Conservation (phyloP, 805 yeast genomes). For the Ogataea nitratoaversa region DNA sequence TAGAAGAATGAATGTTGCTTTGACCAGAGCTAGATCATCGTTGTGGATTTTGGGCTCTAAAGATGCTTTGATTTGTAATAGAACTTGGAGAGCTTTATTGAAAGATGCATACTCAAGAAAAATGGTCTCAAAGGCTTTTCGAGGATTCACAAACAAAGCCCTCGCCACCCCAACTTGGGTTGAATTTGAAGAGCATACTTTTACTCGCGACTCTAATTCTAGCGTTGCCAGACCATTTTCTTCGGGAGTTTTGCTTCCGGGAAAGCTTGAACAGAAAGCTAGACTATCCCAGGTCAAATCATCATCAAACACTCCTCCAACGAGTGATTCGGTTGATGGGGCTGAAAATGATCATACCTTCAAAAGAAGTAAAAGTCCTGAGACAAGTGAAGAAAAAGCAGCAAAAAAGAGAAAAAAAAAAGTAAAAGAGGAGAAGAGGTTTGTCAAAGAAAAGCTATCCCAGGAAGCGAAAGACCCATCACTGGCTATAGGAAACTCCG, state of each 20-base stretch:
- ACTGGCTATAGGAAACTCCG: no score
- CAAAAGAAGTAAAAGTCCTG: background rate
- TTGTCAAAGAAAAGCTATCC: background rate
- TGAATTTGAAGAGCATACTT: background rate
- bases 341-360: background rate
- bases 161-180: background rate
- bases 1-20: constrained; percentile 95
- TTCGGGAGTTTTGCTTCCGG: background rate
- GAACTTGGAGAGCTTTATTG: constrained; percentile 70
- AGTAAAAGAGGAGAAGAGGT: background rate
- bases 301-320: no score
- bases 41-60: constrained; percentile 88
- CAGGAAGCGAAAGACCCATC: no score
- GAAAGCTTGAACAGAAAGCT: background rate
- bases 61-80: constrained; percentile 57
- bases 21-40: constrained; percentile 89
- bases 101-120: constrained; percentile 56
- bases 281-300: no score
- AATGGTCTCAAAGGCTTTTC: constrained; percentile 17
- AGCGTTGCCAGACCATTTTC: no score
- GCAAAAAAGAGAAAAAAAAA: background rate
- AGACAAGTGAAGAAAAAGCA: background rate
- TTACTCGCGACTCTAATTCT: background rate
- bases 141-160: constrained; percentile 23
- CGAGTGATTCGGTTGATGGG: background rate